Base-by-base conservation (phyloP, 345 rosid species). In the Crucihimalaya himalaica region DNA sequence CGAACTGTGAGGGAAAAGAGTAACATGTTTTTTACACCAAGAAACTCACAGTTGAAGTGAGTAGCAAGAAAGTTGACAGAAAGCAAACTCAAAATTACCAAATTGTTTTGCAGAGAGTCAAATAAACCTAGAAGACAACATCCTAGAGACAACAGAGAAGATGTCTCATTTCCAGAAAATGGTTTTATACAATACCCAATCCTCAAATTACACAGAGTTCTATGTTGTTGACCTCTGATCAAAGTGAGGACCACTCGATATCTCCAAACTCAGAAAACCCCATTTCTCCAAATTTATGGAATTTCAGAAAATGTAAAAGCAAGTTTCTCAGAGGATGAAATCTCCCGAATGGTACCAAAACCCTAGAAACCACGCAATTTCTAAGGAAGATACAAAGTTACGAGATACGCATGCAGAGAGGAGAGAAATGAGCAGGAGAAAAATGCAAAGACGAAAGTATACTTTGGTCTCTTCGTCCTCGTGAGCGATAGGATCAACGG, bases 401-500 rank as follows among this genome's bases (percentile, higher is more conserved):
- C 15, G 48, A 46, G 57, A 46, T 18, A 63, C 48, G 75, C 75
- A 78, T 46, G 73, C 15, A 35, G 57, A 20, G 53, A 55, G 16
- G 34, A 51, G 35, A n/a, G 37, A n/a, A 5, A 6, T 8, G 20
- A 12, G 29, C 28, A 48, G n/a, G 46, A 40, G 6, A 9, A 25
- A 51, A 67, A 68, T 11, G 79, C 46, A 73, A 79, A 64, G 83
- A 66, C 8, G 86, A 71, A 55, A 53, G 13, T 1, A 34, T 53
- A 72, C 76, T 48, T 57, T 31, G 16, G 76, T 59, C 20, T 73
- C 76, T 20, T 87, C 86, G 52, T 89, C 88, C 13, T 77, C 78
- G 75, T 85, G 50, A 61, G 70, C 79, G 25, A 78, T 82, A 63
- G 90, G 96, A 71, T 93, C 88, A 56, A 93, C 56, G 75, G 86